These are phyloP conservation scores for Medicago arabica DNA, from an alignment of 306 rosid species.

Conservation along the genomic window DNA sequence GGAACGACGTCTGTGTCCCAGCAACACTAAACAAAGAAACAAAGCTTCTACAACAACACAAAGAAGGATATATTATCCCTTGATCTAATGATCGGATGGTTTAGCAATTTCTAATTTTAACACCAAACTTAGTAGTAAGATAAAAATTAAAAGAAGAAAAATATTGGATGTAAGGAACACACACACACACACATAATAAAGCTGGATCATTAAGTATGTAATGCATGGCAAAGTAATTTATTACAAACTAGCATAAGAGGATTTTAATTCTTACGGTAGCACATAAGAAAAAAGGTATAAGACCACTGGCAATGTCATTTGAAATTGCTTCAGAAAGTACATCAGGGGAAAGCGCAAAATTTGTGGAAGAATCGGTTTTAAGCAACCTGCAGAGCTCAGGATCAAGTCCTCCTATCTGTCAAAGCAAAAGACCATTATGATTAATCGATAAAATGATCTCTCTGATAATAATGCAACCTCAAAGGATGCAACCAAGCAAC, in stretches of 20 bases:
- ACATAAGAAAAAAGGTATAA: constrained; percentile 90
- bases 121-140: not conserved
- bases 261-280: constrained; percentile 69
- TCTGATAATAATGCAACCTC: constrained; percentile 10
- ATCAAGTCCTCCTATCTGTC: constrained; percentile 83
- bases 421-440: constrained; percentile 32
- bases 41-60: not conserved
- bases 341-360: constrained; percentile 77
- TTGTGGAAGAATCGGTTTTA: constrained; percentile 68
- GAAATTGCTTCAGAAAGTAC: constrained; percentile 71
- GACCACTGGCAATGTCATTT: constrained; percentile 65
- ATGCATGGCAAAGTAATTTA: constrained; percentile 18
- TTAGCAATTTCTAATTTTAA: not conserved
- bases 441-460: constrained; percentile 20
- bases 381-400: constrained; percentile 84
- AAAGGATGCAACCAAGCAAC: constrained; percentile 30
- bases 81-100: constrained; percentile 1
- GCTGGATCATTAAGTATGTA: constrained; percentile 10
- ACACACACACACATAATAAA: constrained; percentile 30
- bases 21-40: constrained; percentile 25
- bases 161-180: constrained; percentile 8
- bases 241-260: constrained; percentile 31
- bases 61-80: not conserved
- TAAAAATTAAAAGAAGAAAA: not conserved
- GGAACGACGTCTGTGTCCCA: constrained; percentile 8